Evolutionary conservation across 2,329 filamentous ascomycete genomes (phyloP).

Genomic region (Ceratocystis eucalypticola): DNA sequence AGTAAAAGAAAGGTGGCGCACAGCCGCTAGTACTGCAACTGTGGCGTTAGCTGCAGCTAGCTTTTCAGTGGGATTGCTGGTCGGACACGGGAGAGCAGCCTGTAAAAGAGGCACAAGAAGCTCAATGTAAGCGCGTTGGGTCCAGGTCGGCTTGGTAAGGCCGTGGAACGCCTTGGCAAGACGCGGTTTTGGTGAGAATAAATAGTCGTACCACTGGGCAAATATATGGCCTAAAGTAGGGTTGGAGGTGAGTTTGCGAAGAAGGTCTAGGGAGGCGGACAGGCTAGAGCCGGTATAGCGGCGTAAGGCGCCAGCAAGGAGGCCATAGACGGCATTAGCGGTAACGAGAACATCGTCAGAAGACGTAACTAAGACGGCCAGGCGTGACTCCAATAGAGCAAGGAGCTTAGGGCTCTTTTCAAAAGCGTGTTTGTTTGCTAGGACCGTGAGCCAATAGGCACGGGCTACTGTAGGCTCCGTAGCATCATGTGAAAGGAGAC

Average conservation of each 20-base stretch:
- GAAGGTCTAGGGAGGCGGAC: slow-evolving; percentile 26
- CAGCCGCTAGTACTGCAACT: slow-evolving; percentile 35
- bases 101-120: slow-evolving; percentile 34
- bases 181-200: slow-evolving; percentile 30
- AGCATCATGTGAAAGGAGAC: slow-evolving; percentile 11
- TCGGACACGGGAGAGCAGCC: slow-evolving; percentile 29
- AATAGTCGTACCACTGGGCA: slow-evolving; percentile 31
- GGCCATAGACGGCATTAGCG: slow-evolving; percentile 24
- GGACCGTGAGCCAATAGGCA: slow-evolving; percentile 27
- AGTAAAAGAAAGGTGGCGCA: slow-evolving; percentile 36
- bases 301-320: slow-evolving; percentile 27
- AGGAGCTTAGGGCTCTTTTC: slow-evolving; percentile 24
- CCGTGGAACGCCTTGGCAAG: slow-evolving; percentile 32
- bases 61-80: slow-evolving; percentile 24
- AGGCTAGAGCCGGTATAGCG: slow-evolving; percentile 29
- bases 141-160: slow-evolving; percentile 33
- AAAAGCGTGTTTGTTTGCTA: slow-evolving; percentile 35
- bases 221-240: slow-evolving; percentile 28
- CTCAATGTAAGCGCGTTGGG: slow-evolving; percentile 37
- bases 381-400: slow-evolving; percentile 21
- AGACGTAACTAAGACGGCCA: slow-evolving; percentile 6
- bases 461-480: background rate
- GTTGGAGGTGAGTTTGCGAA: slow-evolving; percentile 28
- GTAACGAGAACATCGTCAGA: background rate
- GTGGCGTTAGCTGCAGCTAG: slow-evolving; percentile 30